Evolutionary conservation across 768 basidiomycete genomes (phyloP).

Genomic region (Tylopilus balloui): DNA sequence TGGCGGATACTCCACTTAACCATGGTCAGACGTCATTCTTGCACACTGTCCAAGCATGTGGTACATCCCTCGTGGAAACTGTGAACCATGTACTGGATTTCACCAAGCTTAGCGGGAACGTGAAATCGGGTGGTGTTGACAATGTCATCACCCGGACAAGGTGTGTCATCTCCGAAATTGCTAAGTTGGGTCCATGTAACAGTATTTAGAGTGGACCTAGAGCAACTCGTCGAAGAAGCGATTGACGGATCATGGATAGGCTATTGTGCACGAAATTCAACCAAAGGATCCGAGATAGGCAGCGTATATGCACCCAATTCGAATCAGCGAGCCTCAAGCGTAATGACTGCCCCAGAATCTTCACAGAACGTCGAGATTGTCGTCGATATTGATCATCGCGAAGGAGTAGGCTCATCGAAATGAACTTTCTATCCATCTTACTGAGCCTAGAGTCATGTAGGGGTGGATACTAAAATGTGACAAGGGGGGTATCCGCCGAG

Average conservation of each 20-base stretch:
- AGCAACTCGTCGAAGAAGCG: slow-evolving; percentile 82
- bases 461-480: slow-evolving; percentile 88
- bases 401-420: slow-evolving; percentile 46
- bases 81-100: slow-evolving; percentile 97
- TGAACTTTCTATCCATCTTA: neutral
- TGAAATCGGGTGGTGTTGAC: slow-evolving; percentile 72
- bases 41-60: slow-evolving; percentile 91
- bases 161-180: slow-evolving; percentile 37
- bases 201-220: slow-evolving; percentile 57
- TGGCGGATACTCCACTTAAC: slow-evolving; percentile 77
- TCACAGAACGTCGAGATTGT: slow-evolving; percentile 74
- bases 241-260: slow-evolving; percentile 96
- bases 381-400: slow-evolving; percentile 74
- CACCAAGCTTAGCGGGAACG: slow-evolving; percentile 87
- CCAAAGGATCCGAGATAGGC: slow-evolving; percentile 78
- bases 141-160: slow-evolving; percentile 65
- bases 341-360: slow-evolving; percentile 33
- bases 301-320: slow-evolving; percentile 81
- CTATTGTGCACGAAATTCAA: slow-evolving; percentile 71
- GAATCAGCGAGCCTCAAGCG: slow-evolving; percentile 42
- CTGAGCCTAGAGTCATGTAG: slow-evolving; percentile 35
- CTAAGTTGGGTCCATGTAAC: neutral
- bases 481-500: slow-evolving; percentile 86
- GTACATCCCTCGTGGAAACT: slow-evolving; percentile 92
- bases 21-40: slow-evolving; percentile 82